phyloP scores from a whole-genome alignment of 441 rosid genomes.

The Gossypium schwendimanii region DNA sequence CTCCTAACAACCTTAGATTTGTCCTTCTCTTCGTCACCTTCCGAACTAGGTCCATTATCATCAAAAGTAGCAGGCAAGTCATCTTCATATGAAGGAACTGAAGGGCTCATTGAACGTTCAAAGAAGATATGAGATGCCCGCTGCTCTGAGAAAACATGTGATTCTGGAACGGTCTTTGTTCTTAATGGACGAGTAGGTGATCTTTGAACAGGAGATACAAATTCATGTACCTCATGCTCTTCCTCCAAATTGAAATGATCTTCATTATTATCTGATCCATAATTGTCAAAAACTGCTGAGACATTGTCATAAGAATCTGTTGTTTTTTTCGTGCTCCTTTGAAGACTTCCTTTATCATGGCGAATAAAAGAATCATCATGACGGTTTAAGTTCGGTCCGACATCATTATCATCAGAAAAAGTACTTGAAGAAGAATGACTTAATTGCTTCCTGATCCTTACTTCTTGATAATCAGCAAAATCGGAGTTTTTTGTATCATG shows the following conservation, averaged over 20 bases:
- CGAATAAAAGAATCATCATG: conserved; percentile 37
- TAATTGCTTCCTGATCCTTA: conserved; percentile 31
- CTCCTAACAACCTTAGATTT: conserved; percentile 25
- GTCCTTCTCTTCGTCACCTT: conserved; percentile 37
- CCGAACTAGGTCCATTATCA: conserved; percentile 48
- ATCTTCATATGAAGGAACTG: conserved; percentile 30
- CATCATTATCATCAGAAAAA: conserved; percentile 25
- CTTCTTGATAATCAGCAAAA: conserved; percentile 27
- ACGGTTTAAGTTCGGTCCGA: conserved; percentile 18
- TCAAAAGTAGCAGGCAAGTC: conserved; percentile 39
- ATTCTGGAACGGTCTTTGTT: not conserved
- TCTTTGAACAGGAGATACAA: conserved; percentile 31
- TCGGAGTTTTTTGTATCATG: conserved; percentile 23
- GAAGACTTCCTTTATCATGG: conserved; percentile 27
- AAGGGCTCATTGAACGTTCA: conserved; percentile 31
- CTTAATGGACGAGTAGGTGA: conserved; percentile 25
- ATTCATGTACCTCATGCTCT: conserved; percentile 21
- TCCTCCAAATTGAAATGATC: conserved; percentile 30
- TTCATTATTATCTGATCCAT: conserved; percentile 42
- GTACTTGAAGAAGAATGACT: conserved; percentile 32
- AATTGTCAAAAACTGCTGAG: conserved; percentile 52
- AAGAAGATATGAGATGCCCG: conserved; percentile 29
- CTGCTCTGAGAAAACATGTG: conserved; percentile 13
- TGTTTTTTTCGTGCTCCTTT: conserved; percentile 29
- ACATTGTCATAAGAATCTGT: conserved; percentile 27